phyloP scores from a whole-genome alignment of 352 stramenopile genomes.

The Pythium sp. region DNA sequence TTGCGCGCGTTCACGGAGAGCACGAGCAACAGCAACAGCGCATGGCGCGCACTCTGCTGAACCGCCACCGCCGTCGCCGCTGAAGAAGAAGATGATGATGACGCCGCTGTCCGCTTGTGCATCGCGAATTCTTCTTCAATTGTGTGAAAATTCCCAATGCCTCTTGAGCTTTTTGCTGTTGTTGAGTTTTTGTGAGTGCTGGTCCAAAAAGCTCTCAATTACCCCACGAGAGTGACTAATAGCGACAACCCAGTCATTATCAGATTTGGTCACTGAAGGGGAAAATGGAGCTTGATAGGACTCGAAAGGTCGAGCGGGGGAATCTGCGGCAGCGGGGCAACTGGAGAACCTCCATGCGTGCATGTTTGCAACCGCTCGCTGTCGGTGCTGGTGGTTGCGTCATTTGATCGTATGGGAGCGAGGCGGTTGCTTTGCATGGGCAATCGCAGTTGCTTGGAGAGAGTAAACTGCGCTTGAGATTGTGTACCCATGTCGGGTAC shows the following conservation, averaged over 20 bases:
- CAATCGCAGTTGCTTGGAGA: no score
- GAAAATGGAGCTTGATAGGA: no score
- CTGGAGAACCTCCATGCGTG: no score
- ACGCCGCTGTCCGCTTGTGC: neutral
- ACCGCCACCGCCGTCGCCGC: no score
- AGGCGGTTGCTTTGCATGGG: neutral
- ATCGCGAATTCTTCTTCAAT: neutral
- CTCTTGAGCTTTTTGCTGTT: neutral
- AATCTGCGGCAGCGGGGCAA: no score
- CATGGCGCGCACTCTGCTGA: slow-evolving; percentile 11
- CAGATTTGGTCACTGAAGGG: neutral
- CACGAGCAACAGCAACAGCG: slow-evolving; percentile 30
- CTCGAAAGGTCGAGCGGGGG: no score
- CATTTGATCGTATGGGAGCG: neutral
- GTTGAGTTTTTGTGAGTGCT: neutral
- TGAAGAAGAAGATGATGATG: neutral
- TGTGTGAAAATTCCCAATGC: neutral
- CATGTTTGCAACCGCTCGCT: neutral
- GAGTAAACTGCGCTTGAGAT: neutral
- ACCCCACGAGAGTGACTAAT: neutral
- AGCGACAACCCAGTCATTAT: neutral
- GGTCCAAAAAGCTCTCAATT: slow-evolving; percentile 8
- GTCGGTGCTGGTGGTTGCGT: neutral
- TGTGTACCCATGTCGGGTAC: neutral
- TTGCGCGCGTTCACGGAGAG: slow-evolving; percentile 27